A percentile compares a stretch with the other conserved stretches of the same genome.
Evolutionary conservation across 768 basidiomycete genomes (phyloP).

Genomic region (Tylopilus plumbeoviolaceoides): DNA sequence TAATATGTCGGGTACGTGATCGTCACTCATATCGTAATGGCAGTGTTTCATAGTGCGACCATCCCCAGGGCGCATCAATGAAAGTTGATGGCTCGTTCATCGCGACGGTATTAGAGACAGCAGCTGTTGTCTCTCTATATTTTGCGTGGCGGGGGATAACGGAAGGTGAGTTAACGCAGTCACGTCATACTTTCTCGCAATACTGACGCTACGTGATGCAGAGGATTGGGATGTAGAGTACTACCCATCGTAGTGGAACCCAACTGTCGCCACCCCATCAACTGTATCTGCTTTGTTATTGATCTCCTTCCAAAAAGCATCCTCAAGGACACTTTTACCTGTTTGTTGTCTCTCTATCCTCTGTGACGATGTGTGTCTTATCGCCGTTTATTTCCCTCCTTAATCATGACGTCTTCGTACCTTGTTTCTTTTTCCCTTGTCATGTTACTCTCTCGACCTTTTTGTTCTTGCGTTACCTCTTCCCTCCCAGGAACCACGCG

Average conservation of each 20-base stretch:
- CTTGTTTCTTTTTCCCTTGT: neutral
- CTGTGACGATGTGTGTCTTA: constrained; percentile 8
- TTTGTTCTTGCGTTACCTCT: constrained; percentile 7
- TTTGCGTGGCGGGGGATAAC: constrained; percentile 87
- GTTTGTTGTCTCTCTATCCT: neutral
- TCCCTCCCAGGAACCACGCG: neutral
- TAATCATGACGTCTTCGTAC: neutral
- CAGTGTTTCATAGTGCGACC: constrained; percentile 9
- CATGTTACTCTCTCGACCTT: neutral
- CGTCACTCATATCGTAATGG: neutral
- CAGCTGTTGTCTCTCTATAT: constrained; percentile 62
- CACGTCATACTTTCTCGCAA: neutral
- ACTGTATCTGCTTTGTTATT: constrained; percentile 13
- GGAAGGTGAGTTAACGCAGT: constrained; percentile 56
- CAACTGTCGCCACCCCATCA: neutral
- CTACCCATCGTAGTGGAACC: constrained; percentile 34
- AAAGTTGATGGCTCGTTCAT: constrained; percentile 87
- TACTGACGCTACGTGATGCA: constrained; percentile 15
- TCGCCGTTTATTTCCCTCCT: neutral
- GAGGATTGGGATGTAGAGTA: constrained; percentile 53
- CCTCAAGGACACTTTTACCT: constrained; percentile 5
- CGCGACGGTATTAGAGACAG: constrained; percentile 80
- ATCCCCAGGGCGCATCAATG: constrained; percentile 50
- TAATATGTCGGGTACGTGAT: constrained; percentile 63
- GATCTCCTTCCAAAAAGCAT: constrained; percentile 3